phyloP scores from a whole-genome alignment of 108 stramenopile species.

The Fistulifera solaris region DNA sequence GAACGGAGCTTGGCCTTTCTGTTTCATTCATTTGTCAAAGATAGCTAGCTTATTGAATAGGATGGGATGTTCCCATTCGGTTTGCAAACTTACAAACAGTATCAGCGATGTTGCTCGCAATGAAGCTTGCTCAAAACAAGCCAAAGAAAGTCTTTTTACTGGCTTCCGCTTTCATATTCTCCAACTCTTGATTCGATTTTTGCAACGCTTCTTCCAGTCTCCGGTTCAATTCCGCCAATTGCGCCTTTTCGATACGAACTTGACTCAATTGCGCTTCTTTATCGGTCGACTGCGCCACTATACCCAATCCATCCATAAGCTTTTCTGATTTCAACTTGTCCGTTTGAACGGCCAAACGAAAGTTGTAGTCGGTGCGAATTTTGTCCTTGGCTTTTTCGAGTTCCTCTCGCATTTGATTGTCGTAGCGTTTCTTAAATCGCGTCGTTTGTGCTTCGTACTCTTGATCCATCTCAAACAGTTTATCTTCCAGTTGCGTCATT shows the following conservation, averaged over 20 bases:
- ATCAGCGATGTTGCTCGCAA: no score
- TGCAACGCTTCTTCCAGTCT: constrained; percentile 6
- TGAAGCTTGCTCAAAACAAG: no score
- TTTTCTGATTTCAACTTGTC: constrained; percentile 13
- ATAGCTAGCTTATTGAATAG: no score
- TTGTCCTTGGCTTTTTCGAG: constrained; percentile 12
- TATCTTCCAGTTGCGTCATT: constrained; percentile 18
- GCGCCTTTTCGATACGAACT: constrained; percentile 8
- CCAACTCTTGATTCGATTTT: constrained; percentile 8
- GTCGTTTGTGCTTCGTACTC: constrained; percentile 18
- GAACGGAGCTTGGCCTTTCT: no score
- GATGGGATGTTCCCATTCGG: no score
- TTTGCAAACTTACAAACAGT: no score
- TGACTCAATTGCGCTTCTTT: constrained; percentile 2
- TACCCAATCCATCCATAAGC: constrained; percentile 8
- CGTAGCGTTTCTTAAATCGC: constrained; percentile 15
- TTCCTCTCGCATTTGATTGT: constrained; percentile 11
- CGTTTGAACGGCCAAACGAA: constrained; percentile 14
- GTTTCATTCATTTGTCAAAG: no score
- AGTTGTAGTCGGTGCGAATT: constrained; percentile 15
- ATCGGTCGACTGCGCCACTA: constrained; percentile 1
- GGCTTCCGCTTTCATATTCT: constrained; percentile 1
- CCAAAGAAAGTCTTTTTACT: neutral
- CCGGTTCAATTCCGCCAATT: constrained; percentile 3
- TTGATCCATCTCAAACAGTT: constrained; percentile 17